phyloP scores from a whole-genome alignment of 257 asterid genomes.

The Fraxinus cuspidata region DNA sequence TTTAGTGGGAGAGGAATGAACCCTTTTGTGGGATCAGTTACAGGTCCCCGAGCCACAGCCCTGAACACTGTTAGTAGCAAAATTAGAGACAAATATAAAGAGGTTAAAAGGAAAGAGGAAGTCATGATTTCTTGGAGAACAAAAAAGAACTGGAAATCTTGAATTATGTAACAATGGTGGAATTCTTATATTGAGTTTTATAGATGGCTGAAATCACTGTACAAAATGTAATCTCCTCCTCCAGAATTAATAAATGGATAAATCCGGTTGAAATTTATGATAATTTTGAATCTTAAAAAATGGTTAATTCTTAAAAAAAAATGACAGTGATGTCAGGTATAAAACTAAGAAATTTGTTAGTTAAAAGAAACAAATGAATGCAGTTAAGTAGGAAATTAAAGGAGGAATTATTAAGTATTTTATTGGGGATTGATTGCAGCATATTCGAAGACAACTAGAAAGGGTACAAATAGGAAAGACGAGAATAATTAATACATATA shows the following conservation, averaged over 20 bases:
- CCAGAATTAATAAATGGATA: background rate
- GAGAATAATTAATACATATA: too few relatives aligned
- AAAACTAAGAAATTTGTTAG: background rate
- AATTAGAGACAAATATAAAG: background rate
- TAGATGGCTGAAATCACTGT: background rate
- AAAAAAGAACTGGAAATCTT: background rate
- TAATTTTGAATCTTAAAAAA: background rate
- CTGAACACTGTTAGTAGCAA: background rate
- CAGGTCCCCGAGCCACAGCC: background rate
- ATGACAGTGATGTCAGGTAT: background rate
- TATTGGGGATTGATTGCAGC: background rate
- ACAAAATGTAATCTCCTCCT: too few relatives aligned
- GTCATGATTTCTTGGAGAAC: background rate
- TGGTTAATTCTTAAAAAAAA: background rate
- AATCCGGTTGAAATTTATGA: background rate
- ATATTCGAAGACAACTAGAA: background rate
- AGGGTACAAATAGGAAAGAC: background rate
- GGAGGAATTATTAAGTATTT: background rate
- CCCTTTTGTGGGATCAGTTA: constrained; percentile 17
- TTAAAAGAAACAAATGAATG: background rate
- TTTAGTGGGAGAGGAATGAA: constrained; percentile 19
- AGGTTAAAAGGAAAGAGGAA: background rate
- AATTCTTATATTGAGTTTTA: background rate
- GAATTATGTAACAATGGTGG: background rate
- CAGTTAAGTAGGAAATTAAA: background rate